Evolutionary conservation across 129 eudicot genomes (phyloP), one percentile per base, ranked within the genome.

Genomic region (Dittrichia graveolens): DNA sequence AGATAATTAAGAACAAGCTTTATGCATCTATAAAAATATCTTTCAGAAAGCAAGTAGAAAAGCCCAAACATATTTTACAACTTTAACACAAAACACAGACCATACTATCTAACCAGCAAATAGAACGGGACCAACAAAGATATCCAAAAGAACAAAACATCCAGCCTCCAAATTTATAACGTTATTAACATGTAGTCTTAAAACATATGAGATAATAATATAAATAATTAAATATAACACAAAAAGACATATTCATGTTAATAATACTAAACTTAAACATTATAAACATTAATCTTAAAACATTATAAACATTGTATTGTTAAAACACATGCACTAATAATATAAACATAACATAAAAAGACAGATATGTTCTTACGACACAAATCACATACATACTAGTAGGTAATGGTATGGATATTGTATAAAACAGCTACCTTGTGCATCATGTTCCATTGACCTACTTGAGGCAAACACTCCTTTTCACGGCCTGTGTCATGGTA

Each of bases 401-500:
- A 69, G 6, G 71, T 65, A 45, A 65, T 6, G 42, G 13, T n/a
- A 13, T 48, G 50, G 14, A 48, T 67, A 40, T 18, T 41, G 16
- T 52, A 42, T 67, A 60, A 16, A 39, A 45, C 15, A 11, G 44
- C 7, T 80, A 92, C 97, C 91, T 92, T 92, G 65, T 92, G 89
- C 89, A 86, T 85, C 97, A 92, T 92, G 49, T 92, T 92, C 97
- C 97, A 92, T 78, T 92, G 97, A 75, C 97, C 97, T 41, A 92
- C 96, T 86, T 92, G 96, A 62, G 97, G 97, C 69, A 92, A 72
- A 76, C 97, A 92, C 79, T 89, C 94, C 73, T 89, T 92, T 58
- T 92, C 97, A 66, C 88, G 91, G n/a, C 97, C 97, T 12, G 82
- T 86, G 74, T 92, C 97, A 44, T 92, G 97, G 79, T 92, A 92